These are phyloP conservation scores for Trichoderma semiorbis DNA, from an alignment of 2,329 filamentous ascomycete genomes.

Conservation along the genomic window DNA sequence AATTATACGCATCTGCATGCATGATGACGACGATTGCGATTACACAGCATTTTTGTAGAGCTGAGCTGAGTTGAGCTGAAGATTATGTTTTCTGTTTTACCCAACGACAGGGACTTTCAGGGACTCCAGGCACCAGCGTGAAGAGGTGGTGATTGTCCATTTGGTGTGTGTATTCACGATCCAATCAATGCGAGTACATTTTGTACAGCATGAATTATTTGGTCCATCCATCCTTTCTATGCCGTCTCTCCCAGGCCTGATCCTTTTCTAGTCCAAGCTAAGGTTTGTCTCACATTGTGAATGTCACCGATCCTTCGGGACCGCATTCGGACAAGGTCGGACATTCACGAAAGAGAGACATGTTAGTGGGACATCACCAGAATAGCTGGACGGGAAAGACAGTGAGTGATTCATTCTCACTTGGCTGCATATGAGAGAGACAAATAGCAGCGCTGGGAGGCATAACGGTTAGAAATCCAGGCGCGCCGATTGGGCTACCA, in stretches of 20 bases:
- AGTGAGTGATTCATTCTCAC: not conserved
- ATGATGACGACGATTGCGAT: not conserved
- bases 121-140: not conserved
- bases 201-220: not conserved
- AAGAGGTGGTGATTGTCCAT: not conserved
- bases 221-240: not conserved
- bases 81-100: no score
- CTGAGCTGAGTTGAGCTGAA: not conserved
- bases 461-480: not conserved
- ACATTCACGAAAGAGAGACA: not conserved
- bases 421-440: not conserved
- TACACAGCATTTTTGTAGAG: not conserved
- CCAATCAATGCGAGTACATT: not conserved
- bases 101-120: no score
- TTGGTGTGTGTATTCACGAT: not conserved
- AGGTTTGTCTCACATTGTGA: not conserved
- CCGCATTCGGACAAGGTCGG: not conserved
- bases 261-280: not conserved
- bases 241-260: not conserved
- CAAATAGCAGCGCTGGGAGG: not conserved
- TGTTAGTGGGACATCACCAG: not conserved
- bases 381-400: not conserved
- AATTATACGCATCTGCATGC: not conserved
- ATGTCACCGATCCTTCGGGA: not conserved
- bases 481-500: not conserved